A percentile compares a stretch with the other conserved stretches of the same genome.
These are phyloP conservation scores for Leccinum variicolor DNA, from an alignment of 768 basidiomycete species.

Conservation along the genomic window DNA sequence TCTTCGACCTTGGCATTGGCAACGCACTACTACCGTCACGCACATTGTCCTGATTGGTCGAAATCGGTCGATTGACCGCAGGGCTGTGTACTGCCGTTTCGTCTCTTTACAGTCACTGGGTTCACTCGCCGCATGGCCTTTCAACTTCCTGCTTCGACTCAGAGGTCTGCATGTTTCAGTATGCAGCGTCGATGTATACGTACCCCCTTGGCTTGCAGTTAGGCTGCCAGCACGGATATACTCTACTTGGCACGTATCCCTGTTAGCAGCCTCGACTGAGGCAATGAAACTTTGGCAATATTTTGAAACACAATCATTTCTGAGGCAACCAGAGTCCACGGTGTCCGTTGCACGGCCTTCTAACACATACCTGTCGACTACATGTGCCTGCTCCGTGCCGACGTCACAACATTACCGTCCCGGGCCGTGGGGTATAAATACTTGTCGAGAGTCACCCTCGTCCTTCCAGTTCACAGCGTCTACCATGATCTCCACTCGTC, in stretches of 20 bases:
- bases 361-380: not conserved
- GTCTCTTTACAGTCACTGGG: too few relatives aligned
- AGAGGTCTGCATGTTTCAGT: not conserved
- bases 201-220: not conserved
- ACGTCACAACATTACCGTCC: not conserved
- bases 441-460: not conserved
- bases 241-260: not conserved
- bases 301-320: not conserved
- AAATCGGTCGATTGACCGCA: too few relatives aligned
- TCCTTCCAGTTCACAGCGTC: not conserved
- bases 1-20: too few relatives aligned
- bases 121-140: not conserved
- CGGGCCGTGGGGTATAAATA: slow-evolving; percentile 5
- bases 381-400: not conserved
- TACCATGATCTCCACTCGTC: slow-evolving; percentile 1
- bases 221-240: not conserved
- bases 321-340: not conserved
- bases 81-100: too few relatives aligned
- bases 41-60: too few relatives aligned
- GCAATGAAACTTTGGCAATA: not conserved
- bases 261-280: not conserved
- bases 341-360: not conserved
- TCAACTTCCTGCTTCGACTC: not conserved
- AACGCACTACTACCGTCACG: too few relatives aligned
- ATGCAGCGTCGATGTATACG: not conserved